Base-by-base conservation (phyloP, 2,329 filamentous ascomycete genomes). In the Aureobasidium sp. region DNA sequence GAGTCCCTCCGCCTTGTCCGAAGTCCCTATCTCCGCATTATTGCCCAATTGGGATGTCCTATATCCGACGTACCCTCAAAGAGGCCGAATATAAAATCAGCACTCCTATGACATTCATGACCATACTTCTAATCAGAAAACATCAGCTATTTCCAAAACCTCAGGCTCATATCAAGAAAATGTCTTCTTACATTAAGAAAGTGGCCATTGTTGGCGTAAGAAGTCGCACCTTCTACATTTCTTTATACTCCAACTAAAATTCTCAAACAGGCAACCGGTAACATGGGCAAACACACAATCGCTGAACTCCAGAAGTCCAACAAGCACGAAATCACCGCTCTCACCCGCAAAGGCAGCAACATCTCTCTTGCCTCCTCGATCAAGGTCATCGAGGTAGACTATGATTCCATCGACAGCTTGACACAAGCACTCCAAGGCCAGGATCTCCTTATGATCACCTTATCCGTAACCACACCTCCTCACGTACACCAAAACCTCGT, bases 121-220 rank as follows among this genome's bases (percentile, higher is more conserved):
- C 32, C 12, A 10, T 10, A 34, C 9, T 37, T 37, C 34, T 15
- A 37, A 4, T 15, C 34, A 37, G 20, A 37, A 37, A 12, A 37
- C 34, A 37, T 37, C 34, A 5, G 12, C 12, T 2, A 15, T 15
- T 13, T 37, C 5, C 13, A 15, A 37, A 4, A 37, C 2, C 6
- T 34, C 9, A 6, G 9, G 3, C 6, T 15, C 34, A 37, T 15
- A 37, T 34, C 32, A 8, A 34, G 10, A 32, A 26, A 15, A 57
- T 57, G 53, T 17, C 53, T 57, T 44, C 27, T n/a, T n/a, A 66
- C 46, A 65, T 77, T 50, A 66, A 71, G 37, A 75, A 71, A 36
- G 67, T 77, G 41, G 75, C 75, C 26, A 70, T 78, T 47, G 71
- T 77, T 34, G 75, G 75, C 37, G 74, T 72, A 65, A 61, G 68